A percentile compares a stretch with the other conserved stretches of the same genome.
phyloP scores from a whole-genome alignment of 2,329 filamentous ascomycete species.

The Colletotrichum paranaense region DNA sequence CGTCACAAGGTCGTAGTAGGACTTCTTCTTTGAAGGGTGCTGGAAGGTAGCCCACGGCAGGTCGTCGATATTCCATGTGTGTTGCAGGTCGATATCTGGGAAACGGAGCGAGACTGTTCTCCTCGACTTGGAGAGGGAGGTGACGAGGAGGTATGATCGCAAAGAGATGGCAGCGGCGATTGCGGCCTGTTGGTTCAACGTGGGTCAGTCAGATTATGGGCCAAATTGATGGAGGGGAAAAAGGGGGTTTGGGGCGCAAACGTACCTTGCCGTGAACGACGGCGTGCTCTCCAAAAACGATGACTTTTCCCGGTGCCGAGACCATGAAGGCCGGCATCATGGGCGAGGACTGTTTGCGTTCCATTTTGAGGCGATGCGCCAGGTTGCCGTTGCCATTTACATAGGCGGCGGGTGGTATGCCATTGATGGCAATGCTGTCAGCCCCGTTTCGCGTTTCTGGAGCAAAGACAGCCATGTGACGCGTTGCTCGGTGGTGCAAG shows the following conservation, averaged over 20 bases:
- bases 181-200: conserved; percentile 69
- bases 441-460: conserved; percentile 46
- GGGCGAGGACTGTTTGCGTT: conserved; percentile 70
- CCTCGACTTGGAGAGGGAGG: conserved; percentile 90
- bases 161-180: conserved; percentile 96
- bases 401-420: conserved; percentile 40
- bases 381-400: conserved; percentile 49
- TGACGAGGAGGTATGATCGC: conserved; percentile 95
- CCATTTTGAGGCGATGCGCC: conserved; percentile 51
- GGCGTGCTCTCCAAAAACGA: conserved; percentile 97
- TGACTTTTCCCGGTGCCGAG: conserved; percentile 96
- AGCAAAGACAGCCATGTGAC: conserved; percentile 40
- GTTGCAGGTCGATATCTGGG: conserved; percentile 87
- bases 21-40: conserved; percentile 87
- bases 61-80: conserved; percentile 94
- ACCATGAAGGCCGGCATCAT: conserved; percentile 96
- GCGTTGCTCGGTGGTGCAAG: conserved; percentile 32
- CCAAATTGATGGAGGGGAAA: background rate
- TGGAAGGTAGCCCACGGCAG: conserved; percentile 89
- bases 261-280: conserved; percentile 95
- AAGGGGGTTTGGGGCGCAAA: conserved; percentile 23
- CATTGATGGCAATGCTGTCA: conserved; percentile 41
- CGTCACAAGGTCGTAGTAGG: conserved; percentile 91
- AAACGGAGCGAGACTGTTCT: conserved; percentile 90
- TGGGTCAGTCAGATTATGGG: conserved; percentile 9